Base-by-base conservation (phyloP, 2,329 filamentous ascomycete species). In the Fusarium pilosicola region DNA sequence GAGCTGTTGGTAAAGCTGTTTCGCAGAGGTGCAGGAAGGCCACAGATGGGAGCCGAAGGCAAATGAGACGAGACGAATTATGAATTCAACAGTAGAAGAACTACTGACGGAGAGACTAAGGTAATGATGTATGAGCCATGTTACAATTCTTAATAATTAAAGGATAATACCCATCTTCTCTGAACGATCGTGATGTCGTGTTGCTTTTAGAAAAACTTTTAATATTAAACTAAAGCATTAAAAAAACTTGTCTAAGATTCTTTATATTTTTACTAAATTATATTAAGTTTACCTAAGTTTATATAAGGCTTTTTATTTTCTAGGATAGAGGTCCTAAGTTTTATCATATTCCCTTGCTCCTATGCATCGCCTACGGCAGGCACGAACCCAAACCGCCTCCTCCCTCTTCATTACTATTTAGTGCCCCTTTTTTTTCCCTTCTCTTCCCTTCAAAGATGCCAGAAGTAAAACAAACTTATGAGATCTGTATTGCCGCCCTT, bases 21-120 rank as follows among this genome's bases (percentile, higher is more conserved):
- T 15, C 6, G 14, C 22, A 17, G 26, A 30, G 26, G 1, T 20
- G 0, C 2, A 1, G 20, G 14, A 30, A 30, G 26, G 45, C 6
- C 20, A 7, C 9, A 17, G 0, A 15, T 17, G 20, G 45, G 26
- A 3, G 20, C 14, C 30, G 20, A 1, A n/a, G 20, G 13, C 10
- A 9, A 22, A 48, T 15, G 9, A 30, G 6, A 8, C 14, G 26
- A 48, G 4, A 30, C 20, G 26, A 48, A 28, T 15, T 22, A 48
- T 22, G 26, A 30, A 8, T 30, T 30, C 45, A 48, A 6, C 7
- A 0, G 9, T 22, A 22, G 8, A 22, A 30, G 20, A 22, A 14
- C 26, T 48, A 4, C 26, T 14, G 6, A 6, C 11, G 3, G 4
- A 15, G 24, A 15, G 10, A 22, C 6, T 48, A 22, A n/a, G n/a